These are phyloP conservation scores for Sisymbrium altissimum DNA, from an alignment of 345 rosid genomes.

Conservation along the genomic window DNA sequence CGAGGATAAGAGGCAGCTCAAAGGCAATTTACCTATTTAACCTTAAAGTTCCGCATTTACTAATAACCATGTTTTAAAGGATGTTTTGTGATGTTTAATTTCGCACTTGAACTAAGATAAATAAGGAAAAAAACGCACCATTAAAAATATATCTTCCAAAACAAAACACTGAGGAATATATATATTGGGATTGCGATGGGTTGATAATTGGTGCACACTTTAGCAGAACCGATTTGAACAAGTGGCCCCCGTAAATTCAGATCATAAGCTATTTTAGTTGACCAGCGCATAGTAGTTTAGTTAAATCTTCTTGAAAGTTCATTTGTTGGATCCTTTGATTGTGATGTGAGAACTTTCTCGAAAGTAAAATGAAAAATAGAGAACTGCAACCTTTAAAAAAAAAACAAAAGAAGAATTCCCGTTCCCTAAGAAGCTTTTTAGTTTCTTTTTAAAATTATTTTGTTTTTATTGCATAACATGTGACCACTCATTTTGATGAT, in stretches of 20 bases:
- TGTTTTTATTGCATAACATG: not conserved
- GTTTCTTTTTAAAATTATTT: not conserved
- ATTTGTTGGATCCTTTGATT: not conserved
- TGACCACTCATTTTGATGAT: not conserved
- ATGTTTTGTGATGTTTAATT: not conserved
- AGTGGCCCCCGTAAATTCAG: slow-evolving; percentile 2
- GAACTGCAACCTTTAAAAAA: not conserved
- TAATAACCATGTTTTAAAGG: not conserved
- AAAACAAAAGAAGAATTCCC: not conserved
- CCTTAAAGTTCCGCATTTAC: not conserved
- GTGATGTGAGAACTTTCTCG: not conserved
- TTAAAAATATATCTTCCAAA: not conserved
- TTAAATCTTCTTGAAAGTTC: not conserved
- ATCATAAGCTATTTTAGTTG: not conserved
- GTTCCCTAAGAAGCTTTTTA: not conserved
- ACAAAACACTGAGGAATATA: not conserved
- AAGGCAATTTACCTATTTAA: not conserved
- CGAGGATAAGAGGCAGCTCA: not conserved
- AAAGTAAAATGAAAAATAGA: not conserved
- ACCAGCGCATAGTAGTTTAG: not conserved
- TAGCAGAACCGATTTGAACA: not conserved
- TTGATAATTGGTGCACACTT: not conserved
- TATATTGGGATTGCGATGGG: not conserved
- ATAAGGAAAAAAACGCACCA: not conserved
- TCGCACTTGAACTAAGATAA: not conserved